Conservation (phyloP, 2,329 filamentous ascomycete species). For the Helotiales sp. region DNA sequence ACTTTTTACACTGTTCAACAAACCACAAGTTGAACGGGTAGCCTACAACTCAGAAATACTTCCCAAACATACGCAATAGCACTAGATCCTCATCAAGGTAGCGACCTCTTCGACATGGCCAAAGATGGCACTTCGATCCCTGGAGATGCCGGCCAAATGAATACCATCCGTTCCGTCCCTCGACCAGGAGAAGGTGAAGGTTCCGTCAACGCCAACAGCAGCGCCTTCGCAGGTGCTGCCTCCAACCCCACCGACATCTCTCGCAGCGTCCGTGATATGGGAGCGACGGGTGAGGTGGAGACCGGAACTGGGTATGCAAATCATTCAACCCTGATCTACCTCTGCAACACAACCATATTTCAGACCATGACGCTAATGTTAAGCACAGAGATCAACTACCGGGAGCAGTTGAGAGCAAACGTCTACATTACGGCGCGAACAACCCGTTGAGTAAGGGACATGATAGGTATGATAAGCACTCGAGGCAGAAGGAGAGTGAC, state of each 20-base stretch:
- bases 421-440: slow-evolving; percentile 35
- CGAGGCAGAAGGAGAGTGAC: slow-evolving; percentile 37
- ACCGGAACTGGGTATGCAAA: slow-evolving; percentile 40
- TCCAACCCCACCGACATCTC: slow-evolving; percentile 50
- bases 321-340: neutral
- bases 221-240: slow-evolving; percentile 31
- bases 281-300: slow-evolving; percentile 38
- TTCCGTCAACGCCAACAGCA: slow-evolving; percentile 1
- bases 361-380: neutral
- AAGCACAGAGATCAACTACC: slow-evolving; percentile 11
- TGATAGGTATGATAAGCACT: slow-evolving; percentile 40
- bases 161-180: slow-evolving; percentile 47
- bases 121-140: slow-evolving; percentile 33
- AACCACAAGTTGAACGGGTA: neutral
- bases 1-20: neutral
- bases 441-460: slow-evolving; percentile 40
- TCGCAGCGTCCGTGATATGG: slow-evolving; percentile 37
- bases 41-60: neutral
- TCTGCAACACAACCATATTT: neutral
- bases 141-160: slow-evolving; percentile 45
- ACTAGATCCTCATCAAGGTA: slow-evolving; percentile 16
- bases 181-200: slow-evolving; percentile 43
- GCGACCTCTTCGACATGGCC: slow-evolving; percentile 20
- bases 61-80: slow-evolving; percentile 1
- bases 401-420: slow-evolving; percentile 34